Evolutionary conservation across 2,329 filamentous ascomycete species (phyloP), one percentile per base, ranked within the genome.

Genomic region (Pochonia chlamydosporia): DNA sequence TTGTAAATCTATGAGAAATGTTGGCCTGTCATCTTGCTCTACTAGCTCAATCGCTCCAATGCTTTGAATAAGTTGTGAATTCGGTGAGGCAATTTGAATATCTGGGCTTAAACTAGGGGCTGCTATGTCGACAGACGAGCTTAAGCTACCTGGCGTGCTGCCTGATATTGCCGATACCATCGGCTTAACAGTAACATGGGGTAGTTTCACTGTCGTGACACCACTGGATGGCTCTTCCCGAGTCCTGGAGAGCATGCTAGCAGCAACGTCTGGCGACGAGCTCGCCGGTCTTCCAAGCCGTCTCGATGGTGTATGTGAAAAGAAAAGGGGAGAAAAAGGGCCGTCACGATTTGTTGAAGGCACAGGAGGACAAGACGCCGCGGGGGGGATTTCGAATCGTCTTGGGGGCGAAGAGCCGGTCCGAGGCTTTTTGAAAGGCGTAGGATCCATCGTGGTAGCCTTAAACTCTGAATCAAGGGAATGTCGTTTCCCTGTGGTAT

Each of bases 1-100:
- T 7, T 72, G 70, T 43, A 87, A 66, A 57, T 92, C 87, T 28
- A 92, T 72, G 36, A 92, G 76, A 56, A 92, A 89, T 0, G 85
- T 87, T 3, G 87, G 88, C 40, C 88, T 73, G 43, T 85, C 79
- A 60, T 93, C 88, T 54, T 86, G 79, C 59, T 92, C 87, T 35
- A 93, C 65, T 33, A 92, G 68, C 62, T 92, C 88, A 18, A 84
- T 66, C 9, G 89, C 75, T 21, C 85, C 83, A 44, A 90, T 72
- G 23, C 77, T 76, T 36, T 79, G 78, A 4, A 91, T 70, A 43
- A 81, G 68, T 44, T 81, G 74, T 39, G 80, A 53, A 5, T 73
- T 71, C 2, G 78, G 71, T 1, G 70, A 63, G 46, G 71, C 65
- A 5, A 69, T 64, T 51, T 70, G 69, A 23, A 64, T 63, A 47